phyloP scores from a whole-genome alignment of 2,329 filamentous ascomycete genomes.

The Trichophyton equinum region DNA sequence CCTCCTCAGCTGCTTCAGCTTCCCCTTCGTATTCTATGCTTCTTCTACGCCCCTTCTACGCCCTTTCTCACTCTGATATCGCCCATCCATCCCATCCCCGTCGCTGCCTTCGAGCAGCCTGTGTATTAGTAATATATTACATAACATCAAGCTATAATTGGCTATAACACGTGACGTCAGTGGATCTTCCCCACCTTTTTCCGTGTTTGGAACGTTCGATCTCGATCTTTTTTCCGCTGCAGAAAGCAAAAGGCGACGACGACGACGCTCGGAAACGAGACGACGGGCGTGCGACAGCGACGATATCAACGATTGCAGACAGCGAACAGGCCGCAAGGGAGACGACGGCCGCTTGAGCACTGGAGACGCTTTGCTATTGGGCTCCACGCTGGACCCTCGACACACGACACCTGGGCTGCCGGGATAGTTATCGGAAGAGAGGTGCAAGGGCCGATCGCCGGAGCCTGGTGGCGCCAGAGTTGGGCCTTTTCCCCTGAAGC shows the following conservation, averaged over 20 bases:
- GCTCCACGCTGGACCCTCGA: neutral
- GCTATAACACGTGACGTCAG: neutral
- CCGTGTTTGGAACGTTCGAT: constrained; percentile 11
- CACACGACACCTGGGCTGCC: neutral
- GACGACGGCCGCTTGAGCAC: neutral
- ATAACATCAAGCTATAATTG: neutral
- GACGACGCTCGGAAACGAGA: neutral
- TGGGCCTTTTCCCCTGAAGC: neutral
- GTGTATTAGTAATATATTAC: neutral
- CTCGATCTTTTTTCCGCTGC: constrained; percentile 6
- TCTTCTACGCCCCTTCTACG: neutral
- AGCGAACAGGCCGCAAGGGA: neutral
- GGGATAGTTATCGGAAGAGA: neutral
- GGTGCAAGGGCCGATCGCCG: neutral
- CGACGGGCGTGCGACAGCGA: no score
- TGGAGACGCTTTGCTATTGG: neutral
- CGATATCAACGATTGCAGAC: no score
- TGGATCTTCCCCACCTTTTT: constrained; percentile 7
- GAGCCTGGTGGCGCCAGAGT: neutral
- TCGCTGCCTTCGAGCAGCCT: neutral
- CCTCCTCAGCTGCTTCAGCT: neutral
- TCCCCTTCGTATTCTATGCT: neutral
- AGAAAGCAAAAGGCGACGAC: neutral
- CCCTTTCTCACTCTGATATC: neutral
- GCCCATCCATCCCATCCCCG: neutral